Evolutionary conservation across 2,329 filamentous ascomycete species (phyloP), one percentile per base, ranked within the genome.

Genomic region (Hypoxylon sp.): DNA sequence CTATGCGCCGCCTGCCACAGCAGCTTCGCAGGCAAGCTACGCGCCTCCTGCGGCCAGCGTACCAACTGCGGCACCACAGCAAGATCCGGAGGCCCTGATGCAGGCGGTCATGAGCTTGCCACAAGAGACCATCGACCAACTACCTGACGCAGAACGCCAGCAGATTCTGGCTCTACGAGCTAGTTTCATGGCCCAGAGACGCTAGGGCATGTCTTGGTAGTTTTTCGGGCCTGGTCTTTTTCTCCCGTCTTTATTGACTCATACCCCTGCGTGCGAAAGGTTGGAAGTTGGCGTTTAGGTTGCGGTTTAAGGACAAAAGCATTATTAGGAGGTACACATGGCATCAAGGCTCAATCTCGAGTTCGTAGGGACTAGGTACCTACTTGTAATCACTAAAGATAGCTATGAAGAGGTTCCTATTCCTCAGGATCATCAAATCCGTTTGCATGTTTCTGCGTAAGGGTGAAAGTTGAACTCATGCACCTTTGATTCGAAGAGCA

Each of bases 71-170:
- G 53, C 65, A 1, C 32, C 41, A 11, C 80, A 83, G 16, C 80
- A 84, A 43, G 88, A 91, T 63, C 87, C 91, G 43, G 89, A 92
- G 50, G 88, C 90, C 45, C 84, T 97, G 57, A 89, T 97, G 77
- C 87, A 91, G 68, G 91, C 94, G 73, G 91, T 97, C 50, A 84
- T 97, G 82, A 87, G 86, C 57, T 88, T 97, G 81, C 88, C 93
- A 2, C 91, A 92, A 74, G 86, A 92, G 63, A 88, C 92, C 61
- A 94, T 98, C 71, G 91, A 95, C 76, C 87, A 88, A 74, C 82
- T 97, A 51, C 89, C 91, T 5, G 91, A 93, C 37, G 86, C 87
- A 19, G 90, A 96, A 74, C 85, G 91, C 57, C 87, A 87, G 65
- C 93, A 97, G 78, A 90, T 98, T 59, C 86, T 97, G 81, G 84